phyloP scores from a whole-genome alignment of 805 yeast genomes.

The Wickerhamiella musiphila region DNA sequence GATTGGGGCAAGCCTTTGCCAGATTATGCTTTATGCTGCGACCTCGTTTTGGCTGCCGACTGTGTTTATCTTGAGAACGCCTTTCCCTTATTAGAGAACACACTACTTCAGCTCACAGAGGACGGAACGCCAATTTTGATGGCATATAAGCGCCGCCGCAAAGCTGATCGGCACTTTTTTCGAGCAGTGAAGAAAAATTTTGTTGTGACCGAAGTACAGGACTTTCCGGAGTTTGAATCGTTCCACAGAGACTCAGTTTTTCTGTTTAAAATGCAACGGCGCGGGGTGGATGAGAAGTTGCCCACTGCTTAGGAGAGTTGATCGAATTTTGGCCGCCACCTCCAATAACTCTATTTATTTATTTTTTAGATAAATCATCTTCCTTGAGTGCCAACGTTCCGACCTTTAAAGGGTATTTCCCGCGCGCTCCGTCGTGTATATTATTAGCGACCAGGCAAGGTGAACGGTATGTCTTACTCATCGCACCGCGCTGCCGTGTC shows the following conservation, averaged over 20 bases:
- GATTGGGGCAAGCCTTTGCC: constrained; percentile 32
- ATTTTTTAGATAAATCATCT: no score
- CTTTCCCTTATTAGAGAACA: constrained; percentile 33
- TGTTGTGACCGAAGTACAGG: constrained; percentile 17
- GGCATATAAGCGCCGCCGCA: constrained; percentile 39
- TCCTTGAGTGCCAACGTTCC: no score
- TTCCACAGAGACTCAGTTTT: constrained; percentile 27
- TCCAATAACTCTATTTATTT: no score
- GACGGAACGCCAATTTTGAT: constrained; percentile 29
- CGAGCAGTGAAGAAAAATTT: constrained; percentile 20
- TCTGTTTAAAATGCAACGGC: constrained; percentile 24
- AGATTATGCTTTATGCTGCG: constrained; percentile 22
- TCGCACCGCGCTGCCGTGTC: constrained; percentile 7
- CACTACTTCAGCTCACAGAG: constrained; percentile 29
- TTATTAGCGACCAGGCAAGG: no score
- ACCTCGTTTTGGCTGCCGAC: constrained; percentile 39
- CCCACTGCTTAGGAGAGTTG: no score
- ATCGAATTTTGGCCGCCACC: no score
- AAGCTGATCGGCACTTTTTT: constrained; percentile 26
- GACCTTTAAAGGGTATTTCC: no score
- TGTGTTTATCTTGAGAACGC: constrained; percentile 40
- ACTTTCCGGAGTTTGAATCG: constrained; percentile 14
- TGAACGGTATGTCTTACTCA: no score
- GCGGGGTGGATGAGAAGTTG: no score
- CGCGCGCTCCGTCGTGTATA: no score